These are phyloP conservation scores for Hibiscus syriacus DNA, from an alignment of 345 rosid genomes.

Conservation along the genomic window DNA sequence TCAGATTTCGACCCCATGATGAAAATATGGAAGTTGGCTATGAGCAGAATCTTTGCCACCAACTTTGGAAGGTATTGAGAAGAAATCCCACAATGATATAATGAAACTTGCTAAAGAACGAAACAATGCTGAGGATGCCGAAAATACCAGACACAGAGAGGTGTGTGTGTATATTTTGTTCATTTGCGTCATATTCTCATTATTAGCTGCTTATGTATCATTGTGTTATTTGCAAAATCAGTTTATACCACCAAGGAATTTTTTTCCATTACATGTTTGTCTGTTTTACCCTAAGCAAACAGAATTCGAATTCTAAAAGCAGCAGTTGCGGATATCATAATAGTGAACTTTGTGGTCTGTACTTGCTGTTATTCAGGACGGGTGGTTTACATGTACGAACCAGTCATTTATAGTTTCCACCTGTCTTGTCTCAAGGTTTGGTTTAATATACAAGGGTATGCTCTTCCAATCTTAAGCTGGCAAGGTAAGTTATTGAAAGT, in stretches of 20 bases:
- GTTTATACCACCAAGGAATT: background rate
- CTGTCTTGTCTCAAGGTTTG: background rate
- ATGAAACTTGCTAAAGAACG: constrained; percentile 60
- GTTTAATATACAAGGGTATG: background rate
- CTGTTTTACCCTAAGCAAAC: background rate
- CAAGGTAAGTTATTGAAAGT: background rate
- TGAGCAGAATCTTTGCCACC: constrained; percentile 38
- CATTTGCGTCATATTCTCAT: background rate
- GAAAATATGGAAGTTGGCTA: constrained; percentile 45
- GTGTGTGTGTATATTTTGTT: constrained; percentile 27
- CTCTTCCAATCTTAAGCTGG: background rate
- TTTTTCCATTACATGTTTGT: background rate
- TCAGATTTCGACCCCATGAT: constrained; percentile 47
- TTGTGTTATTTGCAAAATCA: background rate
- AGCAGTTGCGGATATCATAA: background rate
- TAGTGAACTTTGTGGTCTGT: background rate
- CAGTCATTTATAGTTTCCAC: background rate
- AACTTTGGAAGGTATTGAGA: constrained; percentile 62
- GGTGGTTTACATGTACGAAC: background rate
- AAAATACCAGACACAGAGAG: constrained; percentile 78
- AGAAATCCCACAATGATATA: constrained; percentile 62
- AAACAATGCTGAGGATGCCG: constrained; percentile 74
- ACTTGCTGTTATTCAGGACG: too few relatives aligned
- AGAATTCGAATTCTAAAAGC: background rate
- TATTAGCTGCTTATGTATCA: background rate